A percentile compares a stretch with the other conserved stretches of the same genome.
Conservation (phyloP, 371 early-diverging fungal genomes). For the Mucor saturninus region DNA sequence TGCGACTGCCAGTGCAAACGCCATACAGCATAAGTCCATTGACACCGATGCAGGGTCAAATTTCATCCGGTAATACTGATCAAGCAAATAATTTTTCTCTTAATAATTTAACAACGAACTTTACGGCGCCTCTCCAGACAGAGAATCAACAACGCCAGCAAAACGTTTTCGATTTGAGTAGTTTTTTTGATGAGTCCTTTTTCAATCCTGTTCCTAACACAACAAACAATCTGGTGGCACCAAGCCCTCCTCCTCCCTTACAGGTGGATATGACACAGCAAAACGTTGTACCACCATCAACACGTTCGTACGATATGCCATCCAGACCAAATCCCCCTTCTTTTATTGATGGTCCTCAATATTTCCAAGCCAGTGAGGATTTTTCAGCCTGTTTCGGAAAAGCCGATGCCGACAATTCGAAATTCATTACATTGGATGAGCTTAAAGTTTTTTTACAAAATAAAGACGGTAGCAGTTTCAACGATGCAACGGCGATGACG, state of each 20-base stretch:
- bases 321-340: constrained; percentile 12
- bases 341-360: constrained; percentile 8
- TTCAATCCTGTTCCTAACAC: too few relatives aligned
- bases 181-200: too few relatives aligned
- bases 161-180: too few relatives aligned
- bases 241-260: not conserved
- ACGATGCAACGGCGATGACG: constrained; percentile 10
- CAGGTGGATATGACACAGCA: not conserved
- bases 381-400: constrained; percentile 8
- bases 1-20: too few relatives aligned
- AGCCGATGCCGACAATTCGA: constrained; percentile 9
- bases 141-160: too few relatives aligned
- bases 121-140: too few relatives aligned
- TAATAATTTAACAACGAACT: too few relatives aligned
- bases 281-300: not conserved
- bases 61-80: too few relatives aligned
- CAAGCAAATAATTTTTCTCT: too few relatives aligned
- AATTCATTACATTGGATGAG: constrained; percentile 15
- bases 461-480: constrained; percentile 9
- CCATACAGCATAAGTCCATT: too few relatives aligned
- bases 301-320: not conserved
- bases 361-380: constrained; percentile 7
- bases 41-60: too few relatives aligned
- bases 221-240: not conserved
- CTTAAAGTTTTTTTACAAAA: constrained; percentile 10